Evolutionary conservation across 768 basidiomycete genomes (phyloP), one percentile per base, ranked within the genome.

Genomic region (Suillus spraguei): DNA sequence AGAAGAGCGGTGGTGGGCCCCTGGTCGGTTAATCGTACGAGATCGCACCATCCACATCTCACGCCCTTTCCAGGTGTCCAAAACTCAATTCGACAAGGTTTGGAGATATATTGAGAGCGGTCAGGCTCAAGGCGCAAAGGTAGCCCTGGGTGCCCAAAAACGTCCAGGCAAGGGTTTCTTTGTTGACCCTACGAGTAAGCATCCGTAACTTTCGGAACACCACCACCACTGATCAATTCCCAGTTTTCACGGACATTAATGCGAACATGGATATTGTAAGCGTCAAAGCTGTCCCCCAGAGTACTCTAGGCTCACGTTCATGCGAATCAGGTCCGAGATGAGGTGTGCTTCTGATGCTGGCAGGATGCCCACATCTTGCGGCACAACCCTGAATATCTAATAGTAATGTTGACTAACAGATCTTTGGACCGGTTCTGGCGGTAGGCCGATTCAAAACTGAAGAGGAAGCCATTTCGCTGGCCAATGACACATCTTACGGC

Each of bases 391-490:
- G 55, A 39, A 22, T 46, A 5, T 47, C 49, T 62, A 65, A 54
- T 32, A 20, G 9, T 32, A 17, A 52, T 71, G 61, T 64, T 59
- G 14, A 65, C 39, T 22, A 5, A 38, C 64, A 96, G 88, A 97
- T 97, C 68, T 99, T 99, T 74, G 97, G 97, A 10, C 97, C 97
- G 33, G 96, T 99, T 3, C 84, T 96, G 46, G 83, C 87, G 32
- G 85, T 98, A 49, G 89, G 88, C 49, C 86, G 81, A 67, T 98
- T 98, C 79, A 86, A 84, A 67, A 89, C 90, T 8, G 96, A 97
- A 75, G 89, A 91, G 63, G 94, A 97, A 72, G 95, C 88, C 4
- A 87, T 98, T 67, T 71, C 79, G 47, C 77, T 94, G 17, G 96
- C 95, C 39, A 98, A 98, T 76, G 86, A 91, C 71, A 94, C 95